Evolutionary conservation across 768 basidiomycete genomes (phyloP), one percentile per base, ranked within the genome.

Genomic region (Thelephora ganbajun): DNA sequence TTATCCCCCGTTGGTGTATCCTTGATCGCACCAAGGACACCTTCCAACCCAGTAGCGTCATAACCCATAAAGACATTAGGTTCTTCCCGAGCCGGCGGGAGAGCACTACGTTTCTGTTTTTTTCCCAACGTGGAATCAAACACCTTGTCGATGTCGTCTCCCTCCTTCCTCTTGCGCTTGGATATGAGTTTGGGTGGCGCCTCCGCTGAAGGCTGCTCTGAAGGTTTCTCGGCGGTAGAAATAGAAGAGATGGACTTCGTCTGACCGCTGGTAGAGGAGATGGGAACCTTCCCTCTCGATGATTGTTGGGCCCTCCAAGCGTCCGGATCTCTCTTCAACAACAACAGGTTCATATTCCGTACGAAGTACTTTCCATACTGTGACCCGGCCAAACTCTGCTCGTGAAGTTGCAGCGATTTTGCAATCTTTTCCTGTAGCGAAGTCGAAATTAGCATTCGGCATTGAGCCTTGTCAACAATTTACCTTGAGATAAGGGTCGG

Each of bases 401-500:
- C 83, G 50, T 87, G 73, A 1, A 75, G 65, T 12, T 89, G 64
- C 11, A 97, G 68, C 19, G 86, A 85, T 13, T 78, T 77, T 2
- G 84, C 92, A 47, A 99, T 88, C 63, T 93, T 94, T 66, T 96
- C 92, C 89, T 94, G 53, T 18, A 23, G 5, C 12, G 39, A 16
- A 41, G 16, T 41, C 9, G 39, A 9, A 11, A 16, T 18, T 41
- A 41, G 7, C 1, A 14, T 41, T 41, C 14, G 37, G 2, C 4
- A 11, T 4, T 6, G 11, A 35, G 46, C 45, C 23, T 23, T 30
- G 12, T 42, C 16, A 39, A 16, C 2, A 5, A 16, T 58, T 19
- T 51, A 92, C 91, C 69, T 85, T 92, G 53, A 96, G 73, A 63
- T 86, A 97, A 1, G 88, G 82, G 64, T 99, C 96, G n/a, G 86